phyloP scores from a whole-genome alignment of 768 basidiomycete species.

The Trametes maxima region DNA sequence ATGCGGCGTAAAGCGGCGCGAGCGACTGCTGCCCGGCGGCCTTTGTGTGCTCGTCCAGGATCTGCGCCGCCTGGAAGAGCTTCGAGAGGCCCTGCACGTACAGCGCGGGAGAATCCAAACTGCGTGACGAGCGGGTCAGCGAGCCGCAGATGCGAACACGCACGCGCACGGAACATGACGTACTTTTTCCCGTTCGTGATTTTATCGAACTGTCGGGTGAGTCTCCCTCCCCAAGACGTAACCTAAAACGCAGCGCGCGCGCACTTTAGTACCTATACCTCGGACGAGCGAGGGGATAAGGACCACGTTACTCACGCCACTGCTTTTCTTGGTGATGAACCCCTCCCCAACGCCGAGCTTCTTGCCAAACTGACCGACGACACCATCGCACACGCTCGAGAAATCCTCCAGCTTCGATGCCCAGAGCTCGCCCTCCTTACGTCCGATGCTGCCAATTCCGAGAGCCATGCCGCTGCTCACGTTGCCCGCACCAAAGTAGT shows the following conservation, averaged over 20 bases:
- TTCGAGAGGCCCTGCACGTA: slow-evolving; percentile 78
- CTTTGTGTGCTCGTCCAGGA: slow-evolving; percentile 86
- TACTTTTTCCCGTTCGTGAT: slow-evolving; percentile 90
- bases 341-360: slow-evolving; percentile 90
- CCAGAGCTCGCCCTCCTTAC: slow-evolving; percentile 82
- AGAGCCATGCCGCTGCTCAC: slow-evolving; percentile 73
- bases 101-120: slow-evolving; percentile 84
- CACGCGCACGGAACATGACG: slow-evolving; percentile 29
- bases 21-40: slow-evolving; percentile 66
- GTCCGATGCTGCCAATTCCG: slow-evolving; percentile 75
- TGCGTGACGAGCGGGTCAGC: slow-evolving; percentile 34
- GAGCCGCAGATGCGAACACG: not conserved
- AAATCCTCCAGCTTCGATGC: slow-evolving; percentile 78
- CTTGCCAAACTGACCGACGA: slow-evolving; percentile 81
- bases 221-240: slow-evolving; percentile 70
- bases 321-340: slow-evolving; percentile 79
- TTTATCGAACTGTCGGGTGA: slow-evolving; percentile 78
- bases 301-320: slow-evolving; percentile 45
- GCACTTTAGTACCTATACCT: not conserved
- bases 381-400: slow-evolving; percentile 73
- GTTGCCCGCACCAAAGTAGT: slow-evolving; percentile 78
- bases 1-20: slow-evolving; percentile 72
- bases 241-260: slow-evolving; percentile 36
- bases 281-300: not conserved
- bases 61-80: slow-evolving; percentile 73